Conservation (phyloP, 2,329 filamentous ascomycete genomes). For the Penicillium brevicompactum region DNA sequence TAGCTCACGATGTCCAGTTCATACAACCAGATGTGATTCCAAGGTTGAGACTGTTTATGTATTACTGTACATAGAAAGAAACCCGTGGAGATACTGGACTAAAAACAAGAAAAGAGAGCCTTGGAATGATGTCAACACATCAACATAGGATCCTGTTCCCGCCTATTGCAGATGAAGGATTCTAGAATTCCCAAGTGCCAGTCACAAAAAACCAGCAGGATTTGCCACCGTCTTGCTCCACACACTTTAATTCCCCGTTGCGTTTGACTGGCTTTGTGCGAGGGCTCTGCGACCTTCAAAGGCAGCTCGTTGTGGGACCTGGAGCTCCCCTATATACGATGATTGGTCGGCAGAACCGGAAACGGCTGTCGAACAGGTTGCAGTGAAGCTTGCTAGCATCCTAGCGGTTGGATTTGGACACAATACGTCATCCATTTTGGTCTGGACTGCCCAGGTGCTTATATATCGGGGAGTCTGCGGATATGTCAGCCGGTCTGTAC, state of each 20-base stretch:
- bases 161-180: neutral
- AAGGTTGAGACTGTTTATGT: no score
- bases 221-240: neutral
- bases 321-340: neutral
- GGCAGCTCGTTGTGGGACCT: neutral
- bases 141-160: neutral
- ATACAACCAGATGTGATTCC: no score
- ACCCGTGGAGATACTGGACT: no score
- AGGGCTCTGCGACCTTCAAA: no score
- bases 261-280: neutral
- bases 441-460: constrained; percentile 1
- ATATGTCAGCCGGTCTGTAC: neutral
- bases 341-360: constrained; percentile 4
- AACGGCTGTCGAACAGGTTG: constrained; percentile 7
- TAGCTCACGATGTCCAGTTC: no score
- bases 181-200: neutral
- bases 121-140: neutral
- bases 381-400: constrained; percentile 1
- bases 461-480: neutral
- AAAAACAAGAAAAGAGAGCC: no score
- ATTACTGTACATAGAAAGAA: no score
- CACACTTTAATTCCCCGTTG: neutral
- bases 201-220: neutral
- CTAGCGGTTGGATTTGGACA: neutral
- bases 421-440: constrained; percentile 5